Evolutionary conservation across 495 filamentous ascomycete species (phyloP).

Genomic region (Collariella sp.): DNA sequence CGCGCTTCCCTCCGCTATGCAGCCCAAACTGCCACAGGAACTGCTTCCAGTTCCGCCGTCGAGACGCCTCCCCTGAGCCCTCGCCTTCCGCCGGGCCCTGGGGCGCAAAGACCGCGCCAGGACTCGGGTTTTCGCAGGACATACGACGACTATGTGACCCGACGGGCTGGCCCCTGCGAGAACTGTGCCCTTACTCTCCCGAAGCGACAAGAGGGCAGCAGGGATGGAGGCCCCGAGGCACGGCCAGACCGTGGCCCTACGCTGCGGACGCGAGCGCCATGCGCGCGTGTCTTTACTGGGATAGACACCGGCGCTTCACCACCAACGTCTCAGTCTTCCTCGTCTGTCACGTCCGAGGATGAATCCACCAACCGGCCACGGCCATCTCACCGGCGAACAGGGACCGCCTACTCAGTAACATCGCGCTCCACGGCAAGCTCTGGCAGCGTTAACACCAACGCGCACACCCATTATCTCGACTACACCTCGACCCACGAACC

Average conservation of each 20-base stretch:
- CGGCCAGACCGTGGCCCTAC: conserved; percentile 31
- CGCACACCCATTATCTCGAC: conserved; percentile 74
- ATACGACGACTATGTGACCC: conserved; percentile 49
- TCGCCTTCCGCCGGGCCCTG: conserved; percentile 29
- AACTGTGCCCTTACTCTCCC: conserved; percentile 56
- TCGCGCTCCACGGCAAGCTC: conserved; percentile 42
- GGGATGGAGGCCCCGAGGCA: conserved; percentile 22
- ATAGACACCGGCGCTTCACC: conserved; percentile 30
- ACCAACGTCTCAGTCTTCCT: conserved; percentile 36
- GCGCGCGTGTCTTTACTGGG: conserved; percentile 38
- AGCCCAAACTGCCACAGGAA: conserved; percentile 19
- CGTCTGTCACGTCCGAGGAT: conserved; percentile 40
- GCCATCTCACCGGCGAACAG: conserved; percentile 24
- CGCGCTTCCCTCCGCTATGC: conserved; percentile 31
- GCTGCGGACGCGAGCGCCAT: conserved; percentile 41
- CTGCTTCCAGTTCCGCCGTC: conserved; percentile 32
- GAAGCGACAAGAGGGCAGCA: conserved; percentile 37
- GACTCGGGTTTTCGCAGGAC: conserved; percentile 45
- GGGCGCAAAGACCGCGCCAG: conserved; percentile 30
- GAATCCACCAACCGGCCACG: conserved; percentile 19
- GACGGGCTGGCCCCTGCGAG: conserved; percentile 47
- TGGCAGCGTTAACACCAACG: conserved; percentile 39
- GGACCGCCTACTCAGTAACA: conserved; percentile 23
- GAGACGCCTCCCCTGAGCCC: conserved; percentile 60
- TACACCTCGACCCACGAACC: conserved; percentile 82